These are phyloP conservation scores for Fusarium scirpi DNA, from an alignment of 2,329 filamentous ascomycete genomes.

Conservation along the genomic window DNA sequence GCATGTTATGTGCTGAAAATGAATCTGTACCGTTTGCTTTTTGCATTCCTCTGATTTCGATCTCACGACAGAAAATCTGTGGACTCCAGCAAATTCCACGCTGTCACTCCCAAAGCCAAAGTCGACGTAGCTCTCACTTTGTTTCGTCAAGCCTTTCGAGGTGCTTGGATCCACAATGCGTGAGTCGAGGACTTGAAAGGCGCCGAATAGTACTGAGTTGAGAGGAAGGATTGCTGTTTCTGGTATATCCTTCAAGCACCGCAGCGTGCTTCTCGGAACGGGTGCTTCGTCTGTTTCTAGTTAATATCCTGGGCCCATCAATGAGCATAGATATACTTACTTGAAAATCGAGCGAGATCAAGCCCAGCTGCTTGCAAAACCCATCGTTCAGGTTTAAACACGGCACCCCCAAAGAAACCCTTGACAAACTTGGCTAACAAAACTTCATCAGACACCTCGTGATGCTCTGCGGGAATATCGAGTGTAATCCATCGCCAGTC, in stretches of 20 bases:
- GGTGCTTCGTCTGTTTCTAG: not conserved
- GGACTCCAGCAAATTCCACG: slow-evolving; percentile 45
- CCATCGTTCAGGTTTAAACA: slow-evolving; percentile 46
- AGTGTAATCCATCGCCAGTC: slow-evolving; percentile 47
- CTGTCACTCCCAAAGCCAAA: slow-evolving; percentile 48
- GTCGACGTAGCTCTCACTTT: slow-evolving; percentile 46
- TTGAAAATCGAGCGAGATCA: slow-evolving; percentile 33
- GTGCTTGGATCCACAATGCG: not conserved
- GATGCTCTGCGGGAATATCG: slow-evolving; percentile 28
- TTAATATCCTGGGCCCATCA: too few relatives aligned
- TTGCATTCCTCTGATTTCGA: not conserved
- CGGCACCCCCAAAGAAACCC: slow-evolving; percentile 49
- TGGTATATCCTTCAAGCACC: slow-evolving; percentile 36
- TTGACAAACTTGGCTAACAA: slow-evolving; percentile 48
- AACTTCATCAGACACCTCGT: slow-evolving; percentile 41
- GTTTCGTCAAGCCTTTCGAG: too few relatives aligned
- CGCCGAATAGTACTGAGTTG: slow-evolving; percentile 43
- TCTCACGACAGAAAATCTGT: slow-evolving; percentile 47
- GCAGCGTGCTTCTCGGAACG: slow-evolving; percentile 19
- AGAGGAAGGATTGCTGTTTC: slow-evolving; percentile 31
- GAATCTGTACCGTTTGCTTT: slow-evolving; percentile 30
- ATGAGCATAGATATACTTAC: slow-evolving; percentile 6
- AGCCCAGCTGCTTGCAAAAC: slow-evolving; percentile 23
- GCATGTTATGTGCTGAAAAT: slow-evolving; percentile 43
- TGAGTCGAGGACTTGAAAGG: slow-evolving; percentile 45